Evolutionary conservation across 1,139 yeast species (phyloP).

Genomic region (Citeromyces hawaiiensis): DNA sequence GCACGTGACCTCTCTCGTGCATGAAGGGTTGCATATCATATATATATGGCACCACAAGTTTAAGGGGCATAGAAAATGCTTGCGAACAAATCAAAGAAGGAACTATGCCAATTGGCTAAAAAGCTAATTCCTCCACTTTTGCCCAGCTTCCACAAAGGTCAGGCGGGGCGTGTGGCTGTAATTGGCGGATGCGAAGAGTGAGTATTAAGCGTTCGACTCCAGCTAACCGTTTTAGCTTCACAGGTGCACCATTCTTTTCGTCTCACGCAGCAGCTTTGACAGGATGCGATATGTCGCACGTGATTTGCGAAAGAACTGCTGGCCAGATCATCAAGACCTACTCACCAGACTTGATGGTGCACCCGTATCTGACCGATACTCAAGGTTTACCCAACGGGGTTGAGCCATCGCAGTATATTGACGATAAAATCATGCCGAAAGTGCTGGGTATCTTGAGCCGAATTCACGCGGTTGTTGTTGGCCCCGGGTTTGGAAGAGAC

Average conservation of each 20-base stretch:
- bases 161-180: constrained; percentile 77
- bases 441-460: constrained; percentile 42
- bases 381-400: constrained; percentile 6
- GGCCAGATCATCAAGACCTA: constrained; percentile 75
- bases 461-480: constrained; percentile 73
- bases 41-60: neutral
- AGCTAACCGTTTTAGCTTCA: no score
- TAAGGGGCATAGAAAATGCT: constrained; percentile 5
- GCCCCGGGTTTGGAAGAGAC: constrained; percentile 93
- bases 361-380: constrained; percentile 55
- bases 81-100: constrained; percentile 20
- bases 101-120: constrained; percentile 33
- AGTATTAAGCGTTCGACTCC: no score
- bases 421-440: constrained; percentile 36
- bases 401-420: constrained; percentile 18
- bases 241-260: constrained; percentile 93
- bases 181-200: constrained; percentile 89
- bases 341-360: constrained; percentile 92
- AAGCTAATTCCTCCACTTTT: constrained; percentile 65
- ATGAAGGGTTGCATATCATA: neutral
- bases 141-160: constrained; percentile 76
- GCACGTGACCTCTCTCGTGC: neutral
- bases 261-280: constrained; percentile 73
- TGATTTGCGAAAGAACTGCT: constrained; percentile 70
- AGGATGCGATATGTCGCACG: constrained; percentile 85